A percentile compares a stretch with the other conserved stretches of the same genome.
These are phyloP conservation scores for Viridothelium virens DNA, from an alignment of 495 filamentous ascomycete genomes.

Conservation along the genomic window DNA sequence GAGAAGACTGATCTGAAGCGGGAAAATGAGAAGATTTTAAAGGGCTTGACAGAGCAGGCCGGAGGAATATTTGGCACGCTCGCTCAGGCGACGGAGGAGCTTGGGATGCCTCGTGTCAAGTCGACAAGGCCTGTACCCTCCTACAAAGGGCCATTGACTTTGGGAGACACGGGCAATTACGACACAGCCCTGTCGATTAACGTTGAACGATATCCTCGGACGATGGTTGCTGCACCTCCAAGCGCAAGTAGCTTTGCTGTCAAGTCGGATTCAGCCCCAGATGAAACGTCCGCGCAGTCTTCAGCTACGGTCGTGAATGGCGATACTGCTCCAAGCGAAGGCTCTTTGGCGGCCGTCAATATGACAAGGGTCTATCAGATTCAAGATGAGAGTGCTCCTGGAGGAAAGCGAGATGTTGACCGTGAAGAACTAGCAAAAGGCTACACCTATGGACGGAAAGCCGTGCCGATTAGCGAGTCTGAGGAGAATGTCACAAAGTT, in stretches of 20 bases:
- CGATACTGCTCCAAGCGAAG: slow-evolving; percentile 40
- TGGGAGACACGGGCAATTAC: slow-evolving; percentile 69
- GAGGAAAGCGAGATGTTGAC: slow-evolving; percentile 77
- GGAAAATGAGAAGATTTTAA: slow-evolving; percentile 60
- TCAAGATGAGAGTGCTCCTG: slow-evolving; percentile 59
- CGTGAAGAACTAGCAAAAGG: slow-evolving; percentile 82
- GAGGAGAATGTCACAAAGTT: slow-evolving; percentile 76
- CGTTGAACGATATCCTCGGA: slow-evolving; percentile 83
- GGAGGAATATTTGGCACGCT: slow-evolving; percentile 75
- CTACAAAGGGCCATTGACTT: slow-evolving; percentile 70
- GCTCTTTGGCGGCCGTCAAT: slow-evolving; percentile 56
- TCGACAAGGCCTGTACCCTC: slow-evolving; percentile 58
- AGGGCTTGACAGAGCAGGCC: slow-evolving; percentile 54
- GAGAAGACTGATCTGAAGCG: slow-evolving; percentile 54
- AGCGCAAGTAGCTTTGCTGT: slow-evolving; percentile 68
- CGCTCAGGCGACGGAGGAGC: slow-evolving; percentile 69
- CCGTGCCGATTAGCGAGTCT: slow-evolving; percentile 75
- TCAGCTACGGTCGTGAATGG: slow-evolving; percentile 41
- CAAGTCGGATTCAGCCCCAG: slow-evolving; percentile 40
- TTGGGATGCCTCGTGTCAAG: slow-evolving; percentile 72
- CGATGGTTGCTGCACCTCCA: slow-evolving; percentile 62
- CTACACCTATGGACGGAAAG: slow-evolving; percentile 88
- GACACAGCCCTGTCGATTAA: slow-evolving; percentile 73
- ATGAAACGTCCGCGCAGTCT: slow-evolving; percentile 41
- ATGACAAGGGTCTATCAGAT: slow-evolving; percentile 73